Evolutionary conservation across 805 yeast species (phyloP).

Genomic region (Candida tammaniensis): DNA sequence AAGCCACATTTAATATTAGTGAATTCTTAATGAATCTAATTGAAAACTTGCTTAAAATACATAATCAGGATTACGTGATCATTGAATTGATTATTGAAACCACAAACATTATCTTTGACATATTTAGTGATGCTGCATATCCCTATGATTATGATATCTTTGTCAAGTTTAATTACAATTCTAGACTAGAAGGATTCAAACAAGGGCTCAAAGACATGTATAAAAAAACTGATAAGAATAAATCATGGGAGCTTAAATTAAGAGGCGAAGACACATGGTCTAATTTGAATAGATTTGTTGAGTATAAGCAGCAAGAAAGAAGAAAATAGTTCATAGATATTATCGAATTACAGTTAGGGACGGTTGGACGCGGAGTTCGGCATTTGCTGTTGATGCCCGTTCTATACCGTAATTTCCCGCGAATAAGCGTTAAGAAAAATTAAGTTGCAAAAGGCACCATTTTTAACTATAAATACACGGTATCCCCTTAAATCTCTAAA

Average conservation of each 20-base stretch:
- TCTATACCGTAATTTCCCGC: neutral
- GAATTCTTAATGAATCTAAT: constrained; percentile 38
- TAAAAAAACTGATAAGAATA: constrained; percentile 40
- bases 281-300: constrained; percentile 73
- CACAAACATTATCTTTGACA: constrained; percentile 66
- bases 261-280: constrained; percentile 64
- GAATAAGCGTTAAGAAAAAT: constrained; percentile 1
- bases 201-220: constrained; percentile 18
- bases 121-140: constrained; percentile 71
- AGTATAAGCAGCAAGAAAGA: constrained; percentile 53
- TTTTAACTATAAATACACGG: neutral
- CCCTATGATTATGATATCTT: constrained; percentile 69
- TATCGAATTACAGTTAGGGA: too few relatives aligned
- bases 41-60: constrained; percentile 8
- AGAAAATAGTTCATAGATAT: neutral
- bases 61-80: constrained; percentile 22
- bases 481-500: neutral
- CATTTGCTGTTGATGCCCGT: too few relatives aligned
- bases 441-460: neutral
- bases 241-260: constrained; percentile 52
- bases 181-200: constrained; percentile 23
- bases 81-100: constrained; percentile 54
- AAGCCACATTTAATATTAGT: constrained; percentile 44
- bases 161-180: constrained; percentile 49
- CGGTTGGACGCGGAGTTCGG: too few relatives aligned